Evolutionary conservation across 139 green algal genomes (phyloP), one percentile per base, ranked within the genome.

Genomic region (Tetratostichococcus sp.): DNA sequence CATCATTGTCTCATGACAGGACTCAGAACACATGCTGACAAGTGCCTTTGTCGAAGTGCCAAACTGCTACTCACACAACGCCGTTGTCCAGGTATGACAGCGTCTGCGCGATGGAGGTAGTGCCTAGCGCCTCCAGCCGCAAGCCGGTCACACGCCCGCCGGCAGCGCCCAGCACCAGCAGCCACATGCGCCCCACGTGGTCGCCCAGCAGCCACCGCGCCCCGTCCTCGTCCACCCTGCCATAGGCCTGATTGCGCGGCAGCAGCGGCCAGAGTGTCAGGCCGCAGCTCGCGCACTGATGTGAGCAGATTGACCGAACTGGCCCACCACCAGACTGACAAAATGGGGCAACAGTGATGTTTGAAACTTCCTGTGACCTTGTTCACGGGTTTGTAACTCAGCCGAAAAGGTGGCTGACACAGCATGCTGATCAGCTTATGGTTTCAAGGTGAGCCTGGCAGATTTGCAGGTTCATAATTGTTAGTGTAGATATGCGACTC

Each of bases 31-130:
- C n/a, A n/a, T n/a, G n/a, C n/a, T n/a, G n/a, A n/a, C n/a, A n/a
- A n/a, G n/a, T n/a, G n/a, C n/a, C n/a, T n/a, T n/a, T n/a, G n/a
- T n/a, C n/a, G n/a, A n/a, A n/a, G n/a, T 62, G 14, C 14, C 50
- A 2, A 28, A 2, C 2, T 4, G 19, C 11, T 8, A 98, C 75
- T 77, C 93, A 99, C 2, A 97, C 90, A 0, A 97, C 84, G 4
- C 94, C 93, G 65, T 86, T 90, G 84, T 99, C 95, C 67, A 99
- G 83, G 84, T 99, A 99, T 30, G 86, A 86, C 17, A 99, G 75
- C 59, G 86, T 92, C 58, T 70, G 85, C 26, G 95, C 83, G 0
- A 78, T 72, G 26, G 85, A 92, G 62, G 88, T 96, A 71, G 80
- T 70, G 30, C 93, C 95, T 22, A 99, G 80, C 16, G 70, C 67